Conservation (phyloP, 2,329 filamentous ascomycete genomes). For the Xenoacremonium recifei region DNA sequence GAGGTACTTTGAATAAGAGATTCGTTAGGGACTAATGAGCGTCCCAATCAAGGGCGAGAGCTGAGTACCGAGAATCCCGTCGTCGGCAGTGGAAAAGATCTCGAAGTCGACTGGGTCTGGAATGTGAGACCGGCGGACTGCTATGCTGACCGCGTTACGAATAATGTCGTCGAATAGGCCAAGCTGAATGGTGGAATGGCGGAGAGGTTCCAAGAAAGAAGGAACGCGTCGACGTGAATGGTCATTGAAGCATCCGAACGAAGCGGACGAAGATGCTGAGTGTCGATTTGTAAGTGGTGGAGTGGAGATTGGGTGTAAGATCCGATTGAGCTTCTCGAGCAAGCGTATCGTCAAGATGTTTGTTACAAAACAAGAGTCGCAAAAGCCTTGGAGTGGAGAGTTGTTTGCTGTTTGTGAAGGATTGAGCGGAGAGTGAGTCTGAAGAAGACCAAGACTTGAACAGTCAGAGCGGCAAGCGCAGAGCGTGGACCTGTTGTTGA, state of each 20-base stretch:
- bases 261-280: constrained; percentile 9
- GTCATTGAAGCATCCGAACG: constrained; percentile 17
- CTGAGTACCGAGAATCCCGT: no score
- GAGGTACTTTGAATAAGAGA: not conserved
- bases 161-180: constrained; percentile 7
- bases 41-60: no score
- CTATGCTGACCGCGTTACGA: constrained; percentile 3
- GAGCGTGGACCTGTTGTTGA: not conserved
- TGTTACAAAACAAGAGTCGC: not conserved
- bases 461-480: constrained; percentile 1
- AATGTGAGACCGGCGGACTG: constrained; percentile 6
- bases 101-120: no score
- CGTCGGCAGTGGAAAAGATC: no score
- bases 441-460: not conserved
- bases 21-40: not conserved
- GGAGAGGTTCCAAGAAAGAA: constrained; percentile 4
- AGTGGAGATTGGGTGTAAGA: constrained; percentile 9
- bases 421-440: constrained; percentile 12
- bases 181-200: constrained; percentile 4
- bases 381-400: constrained; percentile 6
- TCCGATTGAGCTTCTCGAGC: not conserved
- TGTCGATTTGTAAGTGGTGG: constrained; percentile 16
- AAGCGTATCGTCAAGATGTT: constrained; percentile 8
- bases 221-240: constrained; percentile 5
- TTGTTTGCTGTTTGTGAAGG: constrained; percentile 4